Evolutionary conservation across 495 filamentous ascomycete species (phyloP), one percentile per base, ranked within the genome.

Genomic region (Recurvomyces mirabilis): DNA sequence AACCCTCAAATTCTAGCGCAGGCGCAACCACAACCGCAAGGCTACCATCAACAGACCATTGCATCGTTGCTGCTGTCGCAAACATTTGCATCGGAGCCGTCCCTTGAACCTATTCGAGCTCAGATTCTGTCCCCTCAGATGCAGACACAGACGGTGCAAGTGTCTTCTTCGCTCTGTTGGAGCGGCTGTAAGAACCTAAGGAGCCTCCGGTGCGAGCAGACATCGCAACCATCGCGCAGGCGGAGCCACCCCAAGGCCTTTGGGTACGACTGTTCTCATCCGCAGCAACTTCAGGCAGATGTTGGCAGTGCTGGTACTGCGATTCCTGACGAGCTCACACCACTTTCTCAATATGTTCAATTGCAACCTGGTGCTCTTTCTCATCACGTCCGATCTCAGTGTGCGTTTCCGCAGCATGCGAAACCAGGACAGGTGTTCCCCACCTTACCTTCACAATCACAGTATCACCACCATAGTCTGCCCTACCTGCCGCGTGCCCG

Each of bases 401-500:
- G 43, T 7, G 24, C 30, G 2, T 42, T 48, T 4, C 21, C 50
- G 18, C 51, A 53, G n/a, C 46, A 57, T 15, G 45, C 21, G 1
- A 28, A 34, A 4, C 7, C 47, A 19, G 17, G 47, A 23, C 51
- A 49, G 22, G 41, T 38, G 43, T 41, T 31, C 22, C 59, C 47
- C 13, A 14, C 41, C 13, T 23, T 36, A n/a, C 53, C 23, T 10
- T 52, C 51, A 13, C 55, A 51, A 21, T 40, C 46, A 38, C 51
- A 84, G 56, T 82, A 88, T 54, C 80, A 83, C 55, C 84, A 87
- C 52, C 72, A 73, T 23, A 68, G 87, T 4, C 82, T 82, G n/a
- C 69, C 77, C 37, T 76, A 78, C 37, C 71, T 54, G 37, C 61
- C 35, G 42, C 54, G 66, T 34, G 67, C 60, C 57, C 79, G 75